Conservation (phyloP, 2,329 filamentous ascomycete genomes). For the Penicillium brasilianum region DNA sequence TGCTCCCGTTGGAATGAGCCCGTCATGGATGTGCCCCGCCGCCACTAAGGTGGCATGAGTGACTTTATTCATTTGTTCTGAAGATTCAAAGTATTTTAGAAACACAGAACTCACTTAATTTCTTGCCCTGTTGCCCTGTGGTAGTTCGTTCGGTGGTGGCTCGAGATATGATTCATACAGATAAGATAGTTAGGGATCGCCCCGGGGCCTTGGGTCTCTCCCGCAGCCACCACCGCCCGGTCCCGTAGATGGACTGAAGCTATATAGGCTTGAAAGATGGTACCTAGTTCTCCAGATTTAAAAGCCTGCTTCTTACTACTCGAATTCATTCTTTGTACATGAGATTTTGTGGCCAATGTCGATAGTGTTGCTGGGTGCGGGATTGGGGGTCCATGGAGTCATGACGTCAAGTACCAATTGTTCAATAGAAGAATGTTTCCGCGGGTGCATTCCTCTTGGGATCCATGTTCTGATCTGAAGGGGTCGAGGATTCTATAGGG, state of each 20-base stretch:
- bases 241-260: not conserved
- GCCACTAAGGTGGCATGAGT: not conserved
- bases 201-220: not conserved
- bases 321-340: not conserved
- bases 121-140: no score
- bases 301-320: not conserved
- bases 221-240: slow-evolving; percentile 2
- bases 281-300: not conserved
- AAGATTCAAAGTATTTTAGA: not conserved
- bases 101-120: not conserved
- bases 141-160: not conserved
- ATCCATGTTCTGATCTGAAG: not conserved
- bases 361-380: not conserved
- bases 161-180: not conserved
- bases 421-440: not conserved
- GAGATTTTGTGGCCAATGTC: no score
- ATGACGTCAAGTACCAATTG: not conserved
- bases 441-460: not conserved
- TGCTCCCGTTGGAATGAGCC: not conserved
- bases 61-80: not conserved
- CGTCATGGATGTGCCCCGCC: not conserved
- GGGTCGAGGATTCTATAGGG: not conserved
- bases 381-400: not conserved
- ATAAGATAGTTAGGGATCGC: not conserved
- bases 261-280: not conserved